These are phyloP conservation scores for Rhodocollybia butyracea DNA, from an alignment of 768 basidiomycete genomes.

Conservation along the genomic window DNA sequence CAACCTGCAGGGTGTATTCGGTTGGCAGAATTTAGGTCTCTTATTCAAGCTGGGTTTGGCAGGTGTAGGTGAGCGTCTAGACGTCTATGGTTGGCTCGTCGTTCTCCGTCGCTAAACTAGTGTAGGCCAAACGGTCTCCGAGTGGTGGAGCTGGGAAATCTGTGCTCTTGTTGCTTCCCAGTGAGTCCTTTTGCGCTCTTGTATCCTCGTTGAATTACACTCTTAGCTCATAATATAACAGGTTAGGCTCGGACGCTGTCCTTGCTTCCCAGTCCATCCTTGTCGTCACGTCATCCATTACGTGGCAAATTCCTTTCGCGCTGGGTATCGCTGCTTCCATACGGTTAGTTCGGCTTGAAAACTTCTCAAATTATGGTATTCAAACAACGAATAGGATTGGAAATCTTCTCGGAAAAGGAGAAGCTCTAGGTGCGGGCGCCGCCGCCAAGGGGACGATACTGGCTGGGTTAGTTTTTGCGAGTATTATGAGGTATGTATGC, in stretches of 20 bases:
- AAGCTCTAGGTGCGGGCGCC: slow-evolving; percentile 68
- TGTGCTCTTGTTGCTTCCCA: slow-evolving; percentile 55
- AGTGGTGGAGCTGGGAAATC: slow-evolving; percentile 99
- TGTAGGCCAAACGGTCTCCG: slow-evolving; percentile 80
- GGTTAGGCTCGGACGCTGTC: slow-evolving; percentile 65
- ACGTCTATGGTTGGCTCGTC: not conserved
- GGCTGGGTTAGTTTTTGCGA: slow-evolving; percentile 62
- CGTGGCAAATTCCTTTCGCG: slow-evolving; percentile 83
- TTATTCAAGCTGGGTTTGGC: slow-evolving; percentile 76
- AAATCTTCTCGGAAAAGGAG: slow-evolving; percentile 81
- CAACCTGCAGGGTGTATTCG: slow-evolving; percentile 34
- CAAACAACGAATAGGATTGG: slow-evolving; percentile 55
- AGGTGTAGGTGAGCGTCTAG: slow-evolving; percentile 56
- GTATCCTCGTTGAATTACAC: not conserved
- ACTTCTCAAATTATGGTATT: slow-evolving; percentile 39
- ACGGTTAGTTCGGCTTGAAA: slow-evolving; percentile 15
- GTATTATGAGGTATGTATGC: slow-evolving; percentile 54
- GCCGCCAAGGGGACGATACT: slow-evolving; percentile 63
- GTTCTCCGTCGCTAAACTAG: not conserved
- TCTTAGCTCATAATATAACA: slow-evolving; percentile 23
- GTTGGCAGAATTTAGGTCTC: slow-evolving; percentile 65
- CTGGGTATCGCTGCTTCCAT: slow-evolving; percentile 83
- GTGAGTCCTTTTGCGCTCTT: slow-evolving; percentile 23
- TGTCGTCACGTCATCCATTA: slow-evolving; percentile 67
- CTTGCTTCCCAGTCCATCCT: slow-evolving; percentile 91